Base-by-base conservation (phyloP, 495 filamentous ascomycete species). In the Penicillium fimorum region DNA sequence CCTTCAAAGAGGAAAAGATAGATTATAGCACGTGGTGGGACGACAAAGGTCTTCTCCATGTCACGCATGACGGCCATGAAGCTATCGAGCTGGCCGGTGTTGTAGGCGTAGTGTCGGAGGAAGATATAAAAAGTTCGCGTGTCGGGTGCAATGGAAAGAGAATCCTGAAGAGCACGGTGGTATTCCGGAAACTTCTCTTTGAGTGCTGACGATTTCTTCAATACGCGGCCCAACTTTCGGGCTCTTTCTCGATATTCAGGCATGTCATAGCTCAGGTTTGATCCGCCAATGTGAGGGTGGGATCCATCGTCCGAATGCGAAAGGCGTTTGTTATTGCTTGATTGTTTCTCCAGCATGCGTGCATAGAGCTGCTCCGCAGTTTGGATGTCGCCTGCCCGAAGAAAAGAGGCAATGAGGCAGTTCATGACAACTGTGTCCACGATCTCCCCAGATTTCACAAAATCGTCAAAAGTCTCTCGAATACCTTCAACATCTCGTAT, bases 381-480 rank as follows among this genome's bases (percentile, higher is more conserved):
- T 24, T 74, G 69, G 4, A 82, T 73, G 60, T 97, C 90, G 29
- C 86, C 85, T 3, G 84, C 82, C 53, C 81, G 78, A 38, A 97
- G 74, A 22, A 97, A 80, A 2, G 91, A 85, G 2, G 83, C 77
- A 55, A 96, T 88, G 60, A 97, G 79, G 56, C 87, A 87, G 65
- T 97, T 97, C 63, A 97, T 75, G 12, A 90, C 88, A 5, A 87
- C 81, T 0, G 91, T 94, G 69, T 97, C 92, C 30, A 98, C 86
- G 15, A 96, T 83, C 65, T 96, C 88, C 33, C 91, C 92, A 1
- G 83, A 82, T 42, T 87, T 73, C 29, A 96, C 87, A 66, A 96
- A 86, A 7, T 87, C 81, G 32, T 82, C 75, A 63, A 95, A 98
- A 1, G 87, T 83, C 33, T 75, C 76, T 42, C 89, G 80, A 40